Evolutionary conservation across 345 rosid genomes (phyloP).

Genomic region (Ceriops tagal): DNA sequence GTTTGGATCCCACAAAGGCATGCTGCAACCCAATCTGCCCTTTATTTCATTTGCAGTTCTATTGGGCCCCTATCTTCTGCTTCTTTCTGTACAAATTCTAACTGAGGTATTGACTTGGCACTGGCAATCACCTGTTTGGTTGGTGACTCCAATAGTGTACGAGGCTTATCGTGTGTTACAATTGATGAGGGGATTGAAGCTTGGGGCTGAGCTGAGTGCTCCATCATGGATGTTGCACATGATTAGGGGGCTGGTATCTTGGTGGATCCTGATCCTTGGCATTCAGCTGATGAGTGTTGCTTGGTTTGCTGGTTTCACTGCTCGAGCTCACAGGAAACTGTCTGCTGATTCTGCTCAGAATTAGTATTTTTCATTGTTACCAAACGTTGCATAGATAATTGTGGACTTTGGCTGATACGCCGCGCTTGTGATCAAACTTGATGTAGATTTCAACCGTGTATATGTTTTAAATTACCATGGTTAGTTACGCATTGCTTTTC

Average conservation of each 20-base stretch:
- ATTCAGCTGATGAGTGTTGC: constrained; percentile 94
- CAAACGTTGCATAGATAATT: constrained; percentile 5
- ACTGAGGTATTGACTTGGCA: constrained; percentile 90
- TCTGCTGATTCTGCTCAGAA: constrained; percentile 34
- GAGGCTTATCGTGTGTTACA: constrained; percentile 80
- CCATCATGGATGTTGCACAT: constrained; percentile 80
- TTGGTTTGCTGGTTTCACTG: constrained; percentile 88
- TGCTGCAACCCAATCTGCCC: constrained; percentile 64
- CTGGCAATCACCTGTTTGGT: constrained; percentile 92
- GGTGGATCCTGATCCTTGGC: constrained; percentile 90
- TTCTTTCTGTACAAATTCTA: constrained; percentile 71
- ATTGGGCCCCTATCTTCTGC: constrained; percentile 75
- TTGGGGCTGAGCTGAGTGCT: constrained; percentile 63
- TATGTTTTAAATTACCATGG: too few relatives aligned
- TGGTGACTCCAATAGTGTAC: constrained; percentile 83
- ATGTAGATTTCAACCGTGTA: neutral
- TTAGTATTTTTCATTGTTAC: constrained; percentile 4
- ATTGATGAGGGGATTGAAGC: constrained; percentile 81
- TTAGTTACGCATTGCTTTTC: too few relatives aligned
- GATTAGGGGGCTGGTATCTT: constrained; percentile 74
- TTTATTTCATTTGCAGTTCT: constrained; percentile 60
- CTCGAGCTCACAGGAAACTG: constrained; percentile 26
- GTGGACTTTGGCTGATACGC: neutral
- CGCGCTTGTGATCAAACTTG: neutral
- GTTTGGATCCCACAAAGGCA: constrained; percentile 59